Conservation (phyloP, 2,329 filamentous ascomycete genomes). For the Amesomyces nigricolor region DNA sequence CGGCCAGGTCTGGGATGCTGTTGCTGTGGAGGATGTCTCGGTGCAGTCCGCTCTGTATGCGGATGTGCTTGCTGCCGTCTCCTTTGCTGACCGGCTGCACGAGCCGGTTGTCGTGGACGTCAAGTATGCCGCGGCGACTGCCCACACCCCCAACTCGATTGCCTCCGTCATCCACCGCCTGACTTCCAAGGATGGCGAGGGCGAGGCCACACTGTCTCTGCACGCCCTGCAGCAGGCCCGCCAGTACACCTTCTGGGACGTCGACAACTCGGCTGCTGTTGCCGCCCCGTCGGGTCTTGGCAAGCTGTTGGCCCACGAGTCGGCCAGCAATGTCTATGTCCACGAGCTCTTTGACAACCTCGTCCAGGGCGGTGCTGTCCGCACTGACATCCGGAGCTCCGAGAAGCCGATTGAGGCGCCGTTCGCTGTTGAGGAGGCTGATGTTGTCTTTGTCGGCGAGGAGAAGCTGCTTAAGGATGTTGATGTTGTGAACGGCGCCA, state of each 20-base stretch:
- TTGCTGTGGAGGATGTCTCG: slow-evolving; percentile 66
- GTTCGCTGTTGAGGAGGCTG: slow-evolving; percentile 72
- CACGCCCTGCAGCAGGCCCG: slow-evolving; percentile 52
- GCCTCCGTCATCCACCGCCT: slow-evolving; percentile 46
- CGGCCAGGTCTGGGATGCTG: slow-evolving; percentile 74
- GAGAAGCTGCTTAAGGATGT: slow-evolving; percentile 75
- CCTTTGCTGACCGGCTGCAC: slow-evolving; percentile 64
- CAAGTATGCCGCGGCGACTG: slow-evolving; percentile 74
- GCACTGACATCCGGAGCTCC: slow-evolving; percentile 80
- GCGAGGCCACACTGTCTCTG: slow-evolving; percentile 44
- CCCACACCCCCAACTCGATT: slow-evolving; percentile 51
- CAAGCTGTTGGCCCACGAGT: slow-evolving; percentile 64
- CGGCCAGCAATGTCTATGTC: slow-evolving; percentile 55
- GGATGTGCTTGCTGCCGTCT: slow-evolving; percentile 81
- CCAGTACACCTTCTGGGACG: slow-evolving; percentile 92
- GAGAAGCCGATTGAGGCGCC: slow-evolving; percentile 78
- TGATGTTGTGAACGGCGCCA: slow-evolving; percentile 65
- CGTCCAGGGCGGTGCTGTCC: slow-evolving; percentile 69
- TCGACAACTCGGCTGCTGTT: slow-evolving; percentile 66
- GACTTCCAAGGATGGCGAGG: slow-evolving; percentile 43
- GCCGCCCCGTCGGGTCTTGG: slow-evolving; percentile 58
- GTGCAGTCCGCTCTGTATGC: slow-evolving; percentile 81
- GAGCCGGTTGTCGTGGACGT: slow-evolving; percentile 68
- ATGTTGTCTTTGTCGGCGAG: slow-evolving; percentile 72
- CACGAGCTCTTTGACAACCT: slow-evolving; percentile 61